Conservation (phyloP, 2,329 filamentous ascomycete species). For the Macrophomina phaseolina region DNA sequence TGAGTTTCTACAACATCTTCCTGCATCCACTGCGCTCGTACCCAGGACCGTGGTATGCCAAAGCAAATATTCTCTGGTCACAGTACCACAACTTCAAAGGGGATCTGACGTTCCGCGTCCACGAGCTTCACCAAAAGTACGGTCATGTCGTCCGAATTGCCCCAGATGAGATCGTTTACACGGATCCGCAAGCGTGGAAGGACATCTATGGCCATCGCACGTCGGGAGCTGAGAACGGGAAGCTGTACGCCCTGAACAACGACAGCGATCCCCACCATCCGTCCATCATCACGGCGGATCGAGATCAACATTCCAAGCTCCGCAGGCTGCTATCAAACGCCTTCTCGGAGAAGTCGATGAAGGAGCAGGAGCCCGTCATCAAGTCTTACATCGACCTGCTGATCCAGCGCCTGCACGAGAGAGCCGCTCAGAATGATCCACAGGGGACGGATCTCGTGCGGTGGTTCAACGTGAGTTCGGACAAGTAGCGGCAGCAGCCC, state of each 20-base stretch:
- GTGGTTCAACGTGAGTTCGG: conserved; percentile 6
- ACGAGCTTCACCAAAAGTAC: conserved; percentile 45
- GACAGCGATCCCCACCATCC: conserved; percentile 25
- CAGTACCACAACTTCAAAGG: conserved; percentile 46
- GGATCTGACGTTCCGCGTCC: not conserved
- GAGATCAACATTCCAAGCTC: conserved; percentile 38
- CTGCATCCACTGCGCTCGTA: conserved; percentile 52
- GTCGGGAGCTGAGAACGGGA: not conserved
- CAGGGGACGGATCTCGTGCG: conserved; percentile 7
- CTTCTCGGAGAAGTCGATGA: conserved; percentile 40
- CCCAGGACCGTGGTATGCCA: conserved; percentile 43
- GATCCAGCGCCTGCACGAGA: conserved; percentile 29
- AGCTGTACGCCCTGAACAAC: not conserved
- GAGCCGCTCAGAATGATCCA: not conserved
- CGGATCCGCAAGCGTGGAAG: conserved; percentile 46
- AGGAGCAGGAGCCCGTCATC: conserved; percentile 40
- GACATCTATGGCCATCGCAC: conserved; percentile 45
- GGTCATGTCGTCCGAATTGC: conserved; percentile 50
- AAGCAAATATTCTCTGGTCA: conserved; percentile 49
- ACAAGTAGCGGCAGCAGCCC: no score
- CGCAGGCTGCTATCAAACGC: conserved; percentile 34
- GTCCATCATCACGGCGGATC: not conserved
- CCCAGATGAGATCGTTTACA: conserved; percentile 48
- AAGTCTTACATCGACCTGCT: conserved; percentile 40
- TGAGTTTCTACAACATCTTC: conserved; percentile 46